Conservation (phyloP, 345 rosid species). For the Hypericum perforatum region DNA sequence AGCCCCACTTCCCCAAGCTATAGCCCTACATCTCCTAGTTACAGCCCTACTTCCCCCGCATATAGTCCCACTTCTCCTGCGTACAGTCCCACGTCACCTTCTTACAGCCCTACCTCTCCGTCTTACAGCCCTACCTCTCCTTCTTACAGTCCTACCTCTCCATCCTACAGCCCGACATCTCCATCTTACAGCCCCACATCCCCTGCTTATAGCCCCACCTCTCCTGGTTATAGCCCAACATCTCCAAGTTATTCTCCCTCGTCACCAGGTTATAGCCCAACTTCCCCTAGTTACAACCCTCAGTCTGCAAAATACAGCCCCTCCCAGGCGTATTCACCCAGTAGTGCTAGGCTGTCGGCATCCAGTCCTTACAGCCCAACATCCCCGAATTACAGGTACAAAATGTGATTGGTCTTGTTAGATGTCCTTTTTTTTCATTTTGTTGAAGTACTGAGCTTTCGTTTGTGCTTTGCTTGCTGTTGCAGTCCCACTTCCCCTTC, state of each 20-base stretch:
- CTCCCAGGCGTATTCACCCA: slow-evolving; percentile 79
- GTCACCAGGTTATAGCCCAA: slow-evolving; percentile 13
- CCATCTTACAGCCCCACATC: slow-evolving; percentile 83
- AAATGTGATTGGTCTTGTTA: neutral
- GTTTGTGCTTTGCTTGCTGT: neutral
- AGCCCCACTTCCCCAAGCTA: slow-evolving; percentile 82
- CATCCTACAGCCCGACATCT: slow-evolving; percentile 75
- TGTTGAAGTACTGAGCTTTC: neutral
- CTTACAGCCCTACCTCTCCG: slow-evolving; percentile 74
- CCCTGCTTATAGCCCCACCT: slow-evolving; percentile 67
- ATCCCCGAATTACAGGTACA: slow-evolving; percentile 81
- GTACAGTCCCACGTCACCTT: slow-evolving; percentile 71
- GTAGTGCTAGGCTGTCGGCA: slow-evolving; percentile 81
- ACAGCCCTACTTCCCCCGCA: slow-evolving; percentile 66
- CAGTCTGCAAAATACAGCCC: slow-evolving; percentile 85
- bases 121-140: slow-evolving; percentile 80
- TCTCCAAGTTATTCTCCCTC: slow-evolving; percentile 23
- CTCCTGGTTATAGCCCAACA: slow-evolving; percentile 41
- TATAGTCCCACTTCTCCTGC: slow-evolving; percentile 72
- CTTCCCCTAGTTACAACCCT: slow-evolving; percentile 47
- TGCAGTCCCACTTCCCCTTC: slow-evolving; percentile 88
- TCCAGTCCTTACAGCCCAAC: slow-evolving; percentile 92
- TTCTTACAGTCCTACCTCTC: slow-evolving; percentile 74
- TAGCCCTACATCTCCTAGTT: slow-evolving; percentile 69
- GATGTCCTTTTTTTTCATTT: neutral